Percentiles rank a stretch among this genome's conserved stretches.
Evolutionary conservation across 73 alveolate genomes (phyloP).

Genomic region (Tetrahymena borealis): DNA sequence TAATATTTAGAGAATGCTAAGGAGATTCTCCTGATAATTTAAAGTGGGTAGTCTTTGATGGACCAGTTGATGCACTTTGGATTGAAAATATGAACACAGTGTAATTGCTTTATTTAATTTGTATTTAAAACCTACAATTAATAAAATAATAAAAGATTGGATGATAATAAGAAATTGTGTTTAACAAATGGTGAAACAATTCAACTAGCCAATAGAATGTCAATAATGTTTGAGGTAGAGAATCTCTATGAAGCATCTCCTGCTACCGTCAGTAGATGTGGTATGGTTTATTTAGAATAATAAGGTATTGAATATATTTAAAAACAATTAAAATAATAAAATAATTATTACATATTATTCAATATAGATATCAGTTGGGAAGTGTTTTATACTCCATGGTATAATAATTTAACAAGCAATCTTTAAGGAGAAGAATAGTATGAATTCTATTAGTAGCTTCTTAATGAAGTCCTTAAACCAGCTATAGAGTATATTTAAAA

Average conservation of each 20-base stretch:
- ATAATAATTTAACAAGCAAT: neutral
- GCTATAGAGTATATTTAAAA: neutral
- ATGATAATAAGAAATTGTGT: slow-evolving; percentile 95
- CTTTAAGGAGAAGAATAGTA: neutral
- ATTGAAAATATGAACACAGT: slow-evolving; percentile 98
- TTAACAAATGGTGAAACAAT: slow-evolving; percentile 95
- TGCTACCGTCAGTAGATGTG: slow-evolving; percentile 98
- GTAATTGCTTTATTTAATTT: neutral
- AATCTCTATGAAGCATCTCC: slow-evolving; percentile 96
- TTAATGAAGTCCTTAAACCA: neutral
- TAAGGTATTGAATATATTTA: slow-evolving; percentile 87
- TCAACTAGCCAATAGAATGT: slow-evolving; percentile 82
- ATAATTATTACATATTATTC: neutral
- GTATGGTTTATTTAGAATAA: slow-evolving; percentile 95
- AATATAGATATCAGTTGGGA: neutral
- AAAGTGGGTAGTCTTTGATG: slow-evolving; percentile 94
- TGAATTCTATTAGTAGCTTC: neutral
- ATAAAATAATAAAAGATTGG: slow-evolving; percentile 33
- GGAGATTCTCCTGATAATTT: slow-evolving; percentile 63
- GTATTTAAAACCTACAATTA: neutral
- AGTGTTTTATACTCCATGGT: neutral
- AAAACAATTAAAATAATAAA: too few relatives aligned
- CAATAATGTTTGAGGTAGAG: slow-evolving; percentile 95
- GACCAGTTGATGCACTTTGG: slow-evolving; percentile 99
- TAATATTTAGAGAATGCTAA: slow-evolving; percentile 81